phyloP scores from a whole-genome alignment of 2,329 filamentous ascomycete genomes.

The Aspergillus versicolor region DNA sequence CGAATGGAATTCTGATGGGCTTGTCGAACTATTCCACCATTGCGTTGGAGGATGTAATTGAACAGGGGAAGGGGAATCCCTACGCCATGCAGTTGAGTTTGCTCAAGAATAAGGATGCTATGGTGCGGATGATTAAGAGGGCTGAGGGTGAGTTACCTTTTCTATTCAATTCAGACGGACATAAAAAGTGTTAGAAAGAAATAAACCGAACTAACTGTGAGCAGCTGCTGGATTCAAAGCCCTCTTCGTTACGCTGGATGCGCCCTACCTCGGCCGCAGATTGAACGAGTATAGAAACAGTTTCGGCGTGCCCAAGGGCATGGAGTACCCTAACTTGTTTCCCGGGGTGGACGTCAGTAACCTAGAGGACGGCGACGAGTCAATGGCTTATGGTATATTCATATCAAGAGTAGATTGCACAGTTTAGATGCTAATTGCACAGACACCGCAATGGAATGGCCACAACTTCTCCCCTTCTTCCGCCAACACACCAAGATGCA shows the following conservation, averaged over 20 bases:
- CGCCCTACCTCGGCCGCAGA: constrained; percentile 3
- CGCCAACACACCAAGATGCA: constrained; percentile 20
- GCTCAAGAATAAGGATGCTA: not conserved
- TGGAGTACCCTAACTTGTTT: constrained; percentile 21
- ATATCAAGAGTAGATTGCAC: not conserved
- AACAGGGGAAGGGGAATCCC: not conserved
- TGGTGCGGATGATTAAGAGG: not conserved
- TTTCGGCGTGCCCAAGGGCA: constrained; percentile 15
- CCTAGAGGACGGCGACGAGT: constrained; percentile 8
- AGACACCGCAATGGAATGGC: not conserved
- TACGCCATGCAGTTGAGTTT: constrained; percentile 5
- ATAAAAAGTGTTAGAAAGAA: too few species aligned
- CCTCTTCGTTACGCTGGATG: constrained; percentile 10
- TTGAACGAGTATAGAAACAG: constrained; percentile 13
- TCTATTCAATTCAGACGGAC: too few species aligned
- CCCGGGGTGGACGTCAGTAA: constrained; percentile 10
- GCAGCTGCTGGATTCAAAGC: constrained; percentile 14
- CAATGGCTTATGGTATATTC: not conserved
- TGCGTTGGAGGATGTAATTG: not conserved
- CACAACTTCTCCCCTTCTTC: constrained; percentile 1
- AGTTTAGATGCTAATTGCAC: too few species aligned
- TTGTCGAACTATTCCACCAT: constrained; percentile 1
- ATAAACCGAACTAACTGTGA: not conserved
- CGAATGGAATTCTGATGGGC: not conserved
- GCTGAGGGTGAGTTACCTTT: not conserved